Conservation (phyloP, 331 rosid genomes). For the Phaseolus coccineus region DNA sequence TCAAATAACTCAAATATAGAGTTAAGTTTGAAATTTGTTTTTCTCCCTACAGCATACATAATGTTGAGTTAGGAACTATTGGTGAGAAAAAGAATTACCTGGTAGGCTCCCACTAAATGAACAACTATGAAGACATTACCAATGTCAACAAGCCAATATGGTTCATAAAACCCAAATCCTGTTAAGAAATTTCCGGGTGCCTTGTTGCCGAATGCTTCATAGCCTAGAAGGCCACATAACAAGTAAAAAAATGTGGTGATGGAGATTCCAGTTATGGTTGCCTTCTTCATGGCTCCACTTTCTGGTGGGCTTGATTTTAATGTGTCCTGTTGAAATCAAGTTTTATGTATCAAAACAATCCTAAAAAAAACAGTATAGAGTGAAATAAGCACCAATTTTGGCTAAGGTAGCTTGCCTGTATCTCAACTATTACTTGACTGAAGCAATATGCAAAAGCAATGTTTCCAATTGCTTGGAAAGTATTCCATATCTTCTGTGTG, state of each 20-base stretch:
- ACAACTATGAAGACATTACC: slow-evolving; percentile 59
- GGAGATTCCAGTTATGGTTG: slow-evolving; percentile 36
- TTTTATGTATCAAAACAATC: neutral
- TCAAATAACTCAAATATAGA: no score
- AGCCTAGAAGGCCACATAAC: slow-evolving; percentile 59
- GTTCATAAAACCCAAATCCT: slow-evolving; percentile 76
- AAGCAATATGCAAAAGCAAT: slow-evolving; percentile 69
- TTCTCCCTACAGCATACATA: no score
- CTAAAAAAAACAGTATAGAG: no score
- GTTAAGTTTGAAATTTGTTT: no score
- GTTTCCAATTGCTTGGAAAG: slow-evolving; percentile 67
- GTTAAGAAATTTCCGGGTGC: slow-evolving; percentile 76
- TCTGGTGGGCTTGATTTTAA: slow-evolving; percentile 67
- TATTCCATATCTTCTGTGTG: slow-evolving; percentile 51
- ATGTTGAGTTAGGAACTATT: neutral
- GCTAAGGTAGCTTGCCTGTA: slow-evolving; percentile 55
- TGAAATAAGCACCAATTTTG: neutral
- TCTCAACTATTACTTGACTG: slow-evolving; percentile 54
- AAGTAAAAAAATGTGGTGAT: slow-evolving; percentile 55
- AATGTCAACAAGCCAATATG: slow-evolving; percentile 63
- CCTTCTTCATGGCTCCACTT: slow-evolving; percentile 61
- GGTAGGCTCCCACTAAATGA: slow-evolving; percentile 66
- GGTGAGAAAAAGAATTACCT: slow-evolving; percentile 50
- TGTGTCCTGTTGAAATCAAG: slow-evolving; percentile 53
- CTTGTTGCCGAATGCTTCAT: slow-evolving; percentile 65